These are phyloP conservation scores for Wickerhamomyces queroliae DNA, from an alignment of 805 yeast genomes.

Conservation along the genomic window DNA sequence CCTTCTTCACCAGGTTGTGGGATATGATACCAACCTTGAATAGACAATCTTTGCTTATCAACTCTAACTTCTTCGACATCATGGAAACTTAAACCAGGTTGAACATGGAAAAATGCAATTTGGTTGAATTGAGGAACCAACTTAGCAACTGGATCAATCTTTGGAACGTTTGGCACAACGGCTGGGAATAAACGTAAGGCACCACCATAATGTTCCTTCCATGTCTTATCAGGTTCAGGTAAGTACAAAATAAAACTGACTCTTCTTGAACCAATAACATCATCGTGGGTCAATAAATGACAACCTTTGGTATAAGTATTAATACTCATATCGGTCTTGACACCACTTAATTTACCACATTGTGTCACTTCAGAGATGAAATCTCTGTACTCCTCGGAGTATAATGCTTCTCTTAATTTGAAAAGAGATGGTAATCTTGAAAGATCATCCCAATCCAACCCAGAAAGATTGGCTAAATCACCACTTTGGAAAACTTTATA, in stretches of 20 bases:
- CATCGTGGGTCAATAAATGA: constrained; percentile 93
- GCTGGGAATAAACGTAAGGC: constrained; percentile 83
- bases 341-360: constrained; percentile 86
- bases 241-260: constrained; percentile 88
- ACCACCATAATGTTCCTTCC: constrained; percentile 95
- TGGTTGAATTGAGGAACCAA: constrained; percentile 93
- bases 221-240: constrained; percentile 83
- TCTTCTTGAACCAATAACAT: constrained; percentile 92
- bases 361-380: constrained; percentile 72
- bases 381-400: constrained; percentile 80
- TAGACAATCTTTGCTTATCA: constrained; percentile 84
- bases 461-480: constrained; percentile 87
- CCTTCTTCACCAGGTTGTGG: constrained; percentile 94
- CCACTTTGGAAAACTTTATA: constrained; percentile 89
- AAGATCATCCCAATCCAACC: constrained; percentile 71
- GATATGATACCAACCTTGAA: constrained; percentile 98
- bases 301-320: constrained; percentile 91
- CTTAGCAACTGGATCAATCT: constrained; percentile 61
- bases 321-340: constrained; percentile 86
- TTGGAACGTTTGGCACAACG: constrained; percentile 84
- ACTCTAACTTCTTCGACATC: constrained; percentile 96
- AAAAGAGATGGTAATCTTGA: constrained; percentile 67
- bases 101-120: constrained; percentile 91
- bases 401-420: constrained; percentile 80
- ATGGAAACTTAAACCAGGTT: constrained; percentile 95